These are phyloP conservation scores for Chalciporus sphaerocephalus DNA, from an alignment of 768 basidiomycete species.

Conservation along the genomic window DNA sequence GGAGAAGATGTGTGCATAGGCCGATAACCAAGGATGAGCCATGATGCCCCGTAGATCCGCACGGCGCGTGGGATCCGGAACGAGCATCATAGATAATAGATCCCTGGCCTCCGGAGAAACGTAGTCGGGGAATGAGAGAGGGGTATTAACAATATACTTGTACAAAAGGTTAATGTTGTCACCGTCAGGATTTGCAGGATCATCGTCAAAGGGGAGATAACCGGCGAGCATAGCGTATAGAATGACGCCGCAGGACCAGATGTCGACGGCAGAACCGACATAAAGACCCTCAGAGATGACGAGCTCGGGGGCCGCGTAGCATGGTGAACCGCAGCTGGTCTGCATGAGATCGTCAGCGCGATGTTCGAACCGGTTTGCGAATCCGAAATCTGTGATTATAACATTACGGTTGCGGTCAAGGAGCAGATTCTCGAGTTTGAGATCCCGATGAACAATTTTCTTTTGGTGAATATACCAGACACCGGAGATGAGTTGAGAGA, in stretches of 20 bases:
- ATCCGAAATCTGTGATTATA: conserved; percentile 99
- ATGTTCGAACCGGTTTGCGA: conserved; percentile 96
- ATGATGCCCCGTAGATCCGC: conserved; percentile 76
- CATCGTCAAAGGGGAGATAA: conserved; percentile 98
- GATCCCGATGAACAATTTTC: conserved; percentile 98
- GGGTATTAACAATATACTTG: conserved; percentile 97
- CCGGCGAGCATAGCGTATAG: conserved; percentile 96
- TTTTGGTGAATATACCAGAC: conserved; percentile 99
- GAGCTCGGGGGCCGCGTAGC: conserved; percentile 96
- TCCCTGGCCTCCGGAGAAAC: conserved; percentile 80
- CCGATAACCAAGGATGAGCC: conserved; percentile 81
- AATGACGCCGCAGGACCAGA: conserved; percentile 96
- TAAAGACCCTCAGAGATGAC: conserved; percentile 97
- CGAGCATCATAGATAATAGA: conserved; percentile 87
- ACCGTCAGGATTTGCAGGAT: conserved; percentile 96
- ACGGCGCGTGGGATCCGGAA: conserved; percentile 81
- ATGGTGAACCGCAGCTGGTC: conserved; percentile 94
- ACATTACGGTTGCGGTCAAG: conserved; percentile 97
- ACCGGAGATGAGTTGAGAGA: conserved; percentile 96
- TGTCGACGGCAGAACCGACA: conserved; percentile 95
- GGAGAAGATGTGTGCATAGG: conserved; percentile 49
- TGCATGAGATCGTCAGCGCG: conserved; percentile 95
- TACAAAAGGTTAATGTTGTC: conserved; percentile 99
- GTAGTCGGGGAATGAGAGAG: conserved; percentile 95
- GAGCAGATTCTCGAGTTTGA: conserved; percentile 97